These are phyloP conservation scores for Gracilaria gracilis DNA, from an alignment of 23 red algal genomes.

Conservation along the genomic window DNA sequence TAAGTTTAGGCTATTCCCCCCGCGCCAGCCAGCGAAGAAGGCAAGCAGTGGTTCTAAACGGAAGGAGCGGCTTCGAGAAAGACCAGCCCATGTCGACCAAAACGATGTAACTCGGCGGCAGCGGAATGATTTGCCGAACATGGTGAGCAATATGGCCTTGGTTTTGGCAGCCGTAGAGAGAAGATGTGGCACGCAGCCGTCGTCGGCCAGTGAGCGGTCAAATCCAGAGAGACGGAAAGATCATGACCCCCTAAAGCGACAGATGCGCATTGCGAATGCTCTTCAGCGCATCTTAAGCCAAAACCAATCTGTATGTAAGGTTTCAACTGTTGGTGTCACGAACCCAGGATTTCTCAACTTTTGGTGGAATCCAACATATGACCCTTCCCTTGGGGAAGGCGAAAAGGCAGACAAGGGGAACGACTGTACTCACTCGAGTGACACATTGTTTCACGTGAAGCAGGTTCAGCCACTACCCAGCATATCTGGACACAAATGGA, in stretches of 20 bases:
- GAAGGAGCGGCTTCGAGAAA: not conserved
- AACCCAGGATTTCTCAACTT: slow-evolving; percentile 75
- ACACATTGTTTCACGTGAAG: not conserved
- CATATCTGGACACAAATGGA: not conserved
- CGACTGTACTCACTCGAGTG: not conserved
- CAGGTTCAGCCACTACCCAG: not conserved
- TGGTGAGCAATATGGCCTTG: slow-evolving; percentile 41
- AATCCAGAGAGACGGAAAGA: too few relatives aligned
- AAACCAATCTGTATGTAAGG: not conserved
- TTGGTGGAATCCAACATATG: not conserved
- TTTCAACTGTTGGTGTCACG: not conserved
- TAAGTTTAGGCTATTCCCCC: slow-evolving; percentile 47
- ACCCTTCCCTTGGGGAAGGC: not conserved
- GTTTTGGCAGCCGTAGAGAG: slow-evolving; percentile 36
- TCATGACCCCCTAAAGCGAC: not conserved
- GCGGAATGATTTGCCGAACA: not conserved
- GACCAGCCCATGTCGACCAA: not conserved
- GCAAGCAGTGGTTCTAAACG: not conserved
- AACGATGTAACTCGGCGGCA: not conserved
- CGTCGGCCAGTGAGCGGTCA: not conserved
- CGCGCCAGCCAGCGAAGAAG: not conserved
- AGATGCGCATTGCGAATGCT: slow-evolving; percentile 41
- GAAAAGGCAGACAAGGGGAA: not conserved
- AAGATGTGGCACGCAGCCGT: not conserved
- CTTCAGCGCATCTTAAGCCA: not conserved